Conservation (phyloP, 2,329 filamentous ascomycete genomes). For the Aspergillus chevalieri region DNA sequence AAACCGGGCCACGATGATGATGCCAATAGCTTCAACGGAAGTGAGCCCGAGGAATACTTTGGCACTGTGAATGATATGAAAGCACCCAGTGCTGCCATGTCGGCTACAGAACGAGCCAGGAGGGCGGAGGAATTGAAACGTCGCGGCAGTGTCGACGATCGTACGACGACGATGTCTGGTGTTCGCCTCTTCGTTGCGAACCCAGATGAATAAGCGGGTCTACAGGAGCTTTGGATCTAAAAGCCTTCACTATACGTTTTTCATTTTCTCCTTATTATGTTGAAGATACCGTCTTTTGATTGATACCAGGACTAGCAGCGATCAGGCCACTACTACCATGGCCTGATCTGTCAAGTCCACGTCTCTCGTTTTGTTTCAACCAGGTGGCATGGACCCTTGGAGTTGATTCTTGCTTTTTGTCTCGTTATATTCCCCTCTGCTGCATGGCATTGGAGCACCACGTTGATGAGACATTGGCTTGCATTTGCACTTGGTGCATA, state of each 20-base stretch:
- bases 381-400: not conserved
- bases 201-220: slow-evolving; percentile 26
- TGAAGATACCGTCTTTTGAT: not conserved
- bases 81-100: slow-evolving; percentile 35
- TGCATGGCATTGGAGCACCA: not conserved
- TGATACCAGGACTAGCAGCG: not conserved
- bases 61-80: slow-evolving; percentile 49
- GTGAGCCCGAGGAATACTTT: slow-evolving; percentile 48
- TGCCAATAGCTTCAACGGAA: slow-evolving; percentile 24
- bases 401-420: not conserved
- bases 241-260: not conserved
- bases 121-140: slow-evolving; percentile 41
- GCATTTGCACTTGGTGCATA: slow-evolving; percentile 5
- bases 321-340: not conserved
- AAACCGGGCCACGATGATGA: slow-evolving; percentile 23
- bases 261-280: too few relatives aligned
- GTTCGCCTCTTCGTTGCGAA: slow-evolving; percentile 44
- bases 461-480: not conserved
- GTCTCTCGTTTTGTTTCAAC: not conserved
- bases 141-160: slow-evolving; percentile 45
- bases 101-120: slow-evolving; percentile 34
- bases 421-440: not conserved
- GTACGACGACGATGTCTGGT: slow-evolving; percentile 42
- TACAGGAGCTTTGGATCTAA: not conserved
- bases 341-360: not conserved